These are phyloP conservation scores for Boletus tomentosulus DNA, from an alignment of 768 basidiomycete genomes.

Conservation along the genomic window DNA sequence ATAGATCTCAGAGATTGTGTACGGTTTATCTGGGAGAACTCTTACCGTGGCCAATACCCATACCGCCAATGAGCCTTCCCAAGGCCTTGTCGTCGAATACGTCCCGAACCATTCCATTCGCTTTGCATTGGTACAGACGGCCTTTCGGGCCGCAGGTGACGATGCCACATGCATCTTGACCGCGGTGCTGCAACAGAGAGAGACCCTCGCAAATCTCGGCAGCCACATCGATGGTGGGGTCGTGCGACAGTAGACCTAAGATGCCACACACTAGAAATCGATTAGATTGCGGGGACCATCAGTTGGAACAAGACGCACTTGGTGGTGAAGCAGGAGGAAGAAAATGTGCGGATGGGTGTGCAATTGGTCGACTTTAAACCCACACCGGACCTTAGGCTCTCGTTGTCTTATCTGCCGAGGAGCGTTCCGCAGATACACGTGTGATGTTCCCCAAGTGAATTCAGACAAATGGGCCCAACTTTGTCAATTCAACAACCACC, in stretches of 20 bases:
- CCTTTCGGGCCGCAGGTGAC: constrained; percentile 95
- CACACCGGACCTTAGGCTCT: neutral
- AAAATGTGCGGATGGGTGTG: constrained; percentile 6
- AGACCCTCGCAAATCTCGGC: constrained; percentile 91
- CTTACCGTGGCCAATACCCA: constrained; percentile 97
- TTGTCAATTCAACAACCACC: too few relatives aligned
- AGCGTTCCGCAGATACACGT: neutral
- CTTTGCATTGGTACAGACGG: constrained; percentile 96
- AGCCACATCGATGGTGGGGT: constrained; percentile 69
- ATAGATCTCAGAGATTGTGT: constrained; percentile 9
- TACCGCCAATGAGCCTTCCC: constrained; percentile 77
- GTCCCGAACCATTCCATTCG: constrained; percentile 98
- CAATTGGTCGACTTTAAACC: constrained; percentile 3
- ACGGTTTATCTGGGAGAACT: constrained; percentile 1
- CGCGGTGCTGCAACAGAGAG: constrained; percentile 93
- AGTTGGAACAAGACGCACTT: constrained; percentile 26
- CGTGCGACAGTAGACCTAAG: constrained; percentile 81
- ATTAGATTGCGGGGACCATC: constrained; percentile 2
- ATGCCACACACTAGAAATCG: constrained; percentile 78
- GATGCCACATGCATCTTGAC: constrained; percentile 97
- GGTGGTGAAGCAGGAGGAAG: constrained; percentile 3
- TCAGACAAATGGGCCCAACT: too few relatives aligned
- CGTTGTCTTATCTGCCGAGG: neutral
- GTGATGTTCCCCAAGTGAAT: neutral
- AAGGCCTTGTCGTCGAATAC: constrained; percentile 84